phyloP scores from a whole-genome alignment of 768 basidiomycete genomes.

The Boletus vinaceobasis region DNA sequence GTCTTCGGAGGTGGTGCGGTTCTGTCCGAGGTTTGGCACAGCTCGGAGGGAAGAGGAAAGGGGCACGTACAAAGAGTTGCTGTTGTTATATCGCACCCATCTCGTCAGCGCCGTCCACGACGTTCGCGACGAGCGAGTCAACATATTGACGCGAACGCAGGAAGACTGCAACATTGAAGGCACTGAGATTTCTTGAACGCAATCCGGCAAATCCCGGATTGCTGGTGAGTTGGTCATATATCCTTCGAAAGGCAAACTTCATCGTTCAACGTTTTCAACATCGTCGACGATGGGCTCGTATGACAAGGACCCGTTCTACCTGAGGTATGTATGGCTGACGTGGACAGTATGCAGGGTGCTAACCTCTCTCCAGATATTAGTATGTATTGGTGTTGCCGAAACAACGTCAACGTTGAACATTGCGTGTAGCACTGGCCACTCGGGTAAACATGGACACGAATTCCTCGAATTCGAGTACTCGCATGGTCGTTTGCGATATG shows the following conservation, averaged over 20 bases:
- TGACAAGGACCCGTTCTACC: conserved; percentile 78
- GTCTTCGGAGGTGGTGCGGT: conserved; percentile 1
- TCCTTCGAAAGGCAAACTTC: too few species aligned
- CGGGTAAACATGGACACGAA: conserved; percentile 96
- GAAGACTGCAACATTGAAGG: not conserved
- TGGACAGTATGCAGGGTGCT: conserved; percentile 6
- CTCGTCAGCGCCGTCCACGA: conserved; percentile 17
- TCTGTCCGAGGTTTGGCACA: not conserved
- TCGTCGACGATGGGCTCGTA: conserved; percentile 24
- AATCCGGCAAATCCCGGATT: conserved; percentile 20
- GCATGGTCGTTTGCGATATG: conserved; percentile 93
- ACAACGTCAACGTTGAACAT: not conserved
- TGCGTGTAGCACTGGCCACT: conserved; percentile 72
- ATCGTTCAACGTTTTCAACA: conserved; percentile 10
- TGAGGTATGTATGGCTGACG: conserved; percentile 47
- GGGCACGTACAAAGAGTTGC: conserved; percentile 11
- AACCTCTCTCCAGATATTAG: conserved; percentile 45
- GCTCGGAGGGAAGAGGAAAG: not conserved
- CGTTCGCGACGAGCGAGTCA: conserved; percentile 20
- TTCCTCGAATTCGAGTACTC: conserved; percentile 99
- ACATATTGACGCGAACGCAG: conserved; percentile 27
- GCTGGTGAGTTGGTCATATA: not conserved
- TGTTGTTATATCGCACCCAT: conserved; percentile 21
- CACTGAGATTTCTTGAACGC: not conserved
- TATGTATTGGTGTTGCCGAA: conserved; percentile 27